phyloP scores from a whole-genome alignment of 2,329 filamentous ascomycete species.

The Verticillium nonalfalfae region DNA sequence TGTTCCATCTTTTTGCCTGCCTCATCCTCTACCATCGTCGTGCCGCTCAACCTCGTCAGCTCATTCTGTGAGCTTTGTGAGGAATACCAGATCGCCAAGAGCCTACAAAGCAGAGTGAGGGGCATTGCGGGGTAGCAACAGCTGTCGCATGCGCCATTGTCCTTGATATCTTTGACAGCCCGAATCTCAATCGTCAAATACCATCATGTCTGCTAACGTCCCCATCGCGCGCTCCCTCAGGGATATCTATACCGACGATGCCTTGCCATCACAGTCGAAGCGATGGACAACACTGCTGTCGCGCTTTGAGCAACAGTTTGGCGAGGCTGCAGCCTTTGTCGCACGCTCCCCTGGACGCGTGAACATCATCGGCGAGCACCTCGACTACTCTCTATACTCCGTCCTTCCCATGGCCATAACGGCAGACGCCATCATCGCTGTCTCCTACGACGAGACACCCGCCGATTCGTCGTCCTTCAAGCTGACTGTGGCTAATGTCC shows the following conservation, averaged over 20 bases:
- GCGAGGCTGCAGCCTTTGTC: slow-evolving; percentile 68
- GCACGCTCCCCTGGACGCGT: slow-evolving; percentile 88
- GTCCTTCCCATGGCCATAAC: slow-evolving; percentile 94
- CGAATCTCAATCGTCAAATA: not conserved
- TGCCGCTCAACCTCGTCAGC: not conserved
- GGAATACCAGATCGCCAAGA: not conserved
- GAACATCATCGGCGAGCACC: slow-evolving; percentile 98
- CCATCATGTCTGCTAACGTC: slow-evolving; percentile 51
- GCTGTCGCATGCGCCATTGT: not conserved
- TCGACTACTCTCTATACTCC: slow-evolving; percentile 96
- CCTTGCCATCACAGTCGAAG: slow-evolving; percentile 57
- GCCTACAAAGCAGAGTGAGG: not conserved
- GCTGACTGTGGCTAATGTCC: slow-evolving; percentile 75
- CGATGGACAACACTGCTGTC: slow-evolving; percentile 72
- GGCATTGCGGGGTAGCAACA: not conserved
- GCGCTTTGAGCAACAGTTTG: slow-evolving; percentile 66
- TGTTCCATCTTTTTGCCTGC: not conserved
- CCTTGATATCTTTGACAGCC: no score
- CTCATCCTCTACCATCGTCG: not conserved
- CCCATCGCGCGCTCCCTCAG: slow-evolving; percentile 69
- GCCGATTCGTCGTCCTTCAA: slow-evolving; percentile 50
- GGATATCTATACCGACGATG: slow-evolving; percentile 77
- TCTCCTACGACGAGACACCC: slow-evolving; percentile 46
- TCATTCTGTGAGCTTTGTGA: not conserved
- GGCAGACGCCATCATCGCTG: slow-evolving; percentile 83